Evolutionary conservation across 2,329 filamentous ascomycete genomes (phyloP), one percentile per base, ranked within the genome.

Genomic region (Botrytis squamosa): DNA sequence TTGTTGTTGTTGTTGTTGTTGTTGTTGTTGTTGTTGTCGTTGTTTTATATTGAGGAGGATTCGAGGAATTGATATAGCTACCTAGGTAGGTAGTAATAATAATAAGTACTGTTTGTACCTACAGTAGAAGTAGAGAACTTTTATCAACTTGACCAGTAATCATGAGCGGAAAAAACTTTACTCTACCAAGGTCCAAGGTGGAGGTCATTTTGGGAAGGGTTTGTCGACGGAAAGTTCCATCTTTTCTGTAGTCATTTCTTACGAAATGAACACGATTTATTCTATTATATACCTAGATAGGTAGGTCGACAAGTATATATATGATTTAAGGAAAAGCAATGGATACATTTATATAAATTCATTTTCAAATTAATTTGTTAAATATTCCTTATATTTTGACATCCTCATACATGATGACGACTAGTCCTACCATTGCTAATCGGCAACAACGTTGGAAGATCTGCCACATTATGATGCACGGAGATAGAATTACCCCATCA

Each of bases 111-210:
- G 49, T 14, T 55, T 55, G 52, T 57, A 57, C 52, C 52, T 55
- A 55, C 49, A 25, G 36, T n/a, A 52, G 33, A 33, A 33, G n/a
- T 20, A 52, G 36, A 52, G 49, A 57, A 42, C 65, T 42, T 57
- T 68, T 20, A 52, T 38, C 22, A 55, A 49, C 46, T 67, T 16
- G 46, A 25, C 65, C 36, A 67, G 46, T 55, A 4, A 67, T 29
- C 33, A n/a, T 16, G 29, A 67, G 22, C 33, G 66, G 66, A 25
- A 57, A 68, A 68, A 68, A 55, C 65, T 55, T 67, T 67, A 55
- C 36, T 52, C 46, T 29, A 36, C 29, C 33, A 36, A 52, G 18
- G 18, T 29, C 49, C 49, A 52, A 38, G 9, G n/a, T 42, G n/a
- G 60, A 63, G 52, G 52, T 64, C 62, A 7, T 29, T 44, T 25